These are phyloP conservation scores for Penicillium bialowiezense DNA, from an alignment of 495 filamentous ascomycete genomes.

Conservation along the genomic window DNA sequence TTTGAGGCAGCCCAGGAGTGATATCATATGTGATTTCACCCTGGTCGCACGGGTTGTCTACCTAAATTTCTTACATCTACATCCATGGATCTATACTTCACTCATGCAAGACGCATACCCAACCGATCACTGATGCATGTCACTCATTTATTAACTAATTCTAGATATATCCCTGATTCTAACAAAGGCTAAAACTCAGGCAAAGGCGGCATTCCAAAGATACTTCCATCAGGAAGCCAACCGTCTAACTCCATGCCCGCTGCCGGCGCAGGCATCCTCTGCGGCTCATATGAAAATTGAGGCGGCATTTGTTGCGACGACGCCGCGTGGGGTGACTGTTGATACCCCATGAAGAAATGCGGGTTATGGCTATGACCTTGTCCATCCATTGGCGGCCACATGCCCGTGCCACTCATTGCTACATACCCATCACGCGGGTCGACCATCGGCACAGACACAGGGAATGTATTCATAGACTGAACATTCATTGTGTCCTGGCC, in stretches of 20 bases:
- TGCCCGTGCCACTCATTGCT: conserved; percentile 17
- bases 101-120: too few relatives aligned
- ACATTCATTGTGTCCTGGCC: conserved; percentile 4
- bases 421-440: conserved; percentile 23
- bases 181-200: conserved; percentile 25
- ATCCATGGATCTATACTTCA: too few relatives aligned
- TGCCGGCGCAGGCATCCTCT: conserved; percentile 17
- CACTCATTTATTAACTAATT: background rate
- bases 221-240: conserved; percentile 35
- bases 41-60: too few relatives aligned
- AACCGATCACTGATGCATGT: background rate
- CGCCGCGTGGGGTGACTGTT: conserved; percentile 9
- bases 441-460: conserved; percentile 10
- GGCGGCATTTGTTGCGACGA: conserved; percentile 7
- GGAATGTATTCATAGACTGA: conserved; percentile 12
- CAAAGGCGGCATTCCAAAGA: conserved; percentile 33
- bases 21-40: too few relatives aligned
- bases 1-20: too few relatives aligned
- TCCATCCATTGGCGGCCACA: conserved; percentile 23
- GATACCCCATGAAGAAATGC: conserved; percentile 18
- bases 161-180: background rate
- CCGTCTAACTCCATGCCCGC: conserved; percentile 38
- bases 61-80: too few relatives aligned
- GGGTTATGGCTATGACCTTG: conserved; percentile 12
- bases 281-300: conserved; percentile 30